phyloP scores from a whole-genome alignment of 2,329 filamentous ascomycete genomes.

The Fusarium humuli region DNA sequence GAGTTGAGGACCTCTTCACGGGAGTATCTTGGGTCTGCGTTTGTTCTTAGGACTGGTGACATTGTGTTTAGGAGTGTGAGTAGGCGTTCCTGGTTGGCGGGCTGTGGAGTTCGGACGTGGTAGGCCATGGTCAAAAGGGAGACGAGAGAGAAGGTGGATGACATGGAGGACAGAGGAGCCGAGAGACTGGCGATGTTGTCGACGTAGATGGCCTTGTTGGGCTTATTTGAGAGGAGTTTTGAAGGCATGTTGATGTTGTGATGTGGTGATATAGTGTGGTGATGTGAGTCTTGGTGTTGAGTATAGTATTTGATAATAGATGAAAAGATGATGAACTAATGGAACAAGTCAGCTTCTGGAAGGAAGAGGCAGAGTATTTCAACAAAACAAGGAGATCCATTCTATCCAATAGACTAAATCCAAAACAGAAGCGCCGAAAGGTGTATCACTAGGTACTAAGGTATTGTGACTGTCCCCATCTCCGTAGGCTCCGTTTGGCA shows the following conservation, averaged over 20 bases:
- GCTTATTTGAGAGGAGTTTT: constrained; percentile 40
- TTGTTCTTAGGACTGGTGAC: constrained; percentile 39
- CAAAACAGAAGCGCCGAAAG: constrained; percentile 26
- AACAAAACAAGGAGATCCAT: constrained; percentile 26
- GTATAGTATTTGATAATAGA: not conserved
- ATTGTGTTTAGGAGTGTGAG: constrained; percentile 52
- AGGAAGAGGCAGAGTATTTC: constrained; percentile 26
- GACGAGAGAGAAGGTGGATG: constrained; percentile 50
- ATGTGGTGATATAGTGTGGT: not conserved
- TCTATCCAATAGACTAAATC: constrained; percentile 14
- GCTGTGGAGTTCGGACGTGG: constrained; percentile 45
- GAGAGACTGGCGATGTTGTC: constrained; percentile 49
- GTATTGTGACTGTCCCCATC: constrained; percentile 24
- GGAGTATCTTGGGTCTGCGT: constrained; percentile 30
- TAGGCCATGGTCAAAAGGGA: constrained; percentile 52
- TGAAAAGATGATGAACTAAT: constrained; percentile 11
- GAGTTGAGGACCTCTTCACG: constrained; percentile 49
- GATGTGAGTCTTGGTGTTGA: constrained; percentile 10
- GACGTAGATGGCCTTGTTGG: constrained; percentile 41
- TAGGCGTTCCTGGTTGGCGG: constrained; percentile 47
- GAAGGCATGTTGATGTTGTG: constrained; percentile 19
- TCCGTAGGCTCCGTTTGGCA: constrained; percentile 38
- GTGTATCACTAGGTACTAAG: not conserved
- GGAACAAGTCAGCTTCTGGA: constrained; percentile 33
- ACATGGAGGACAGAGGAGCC: constrained; percentile 48